These are phyloP conservation scores for Pseudozyma tsukubaensis DNA, from an alignment of 1,284 basidiomycete genomes.

Conservation along the genomic window DNA sequence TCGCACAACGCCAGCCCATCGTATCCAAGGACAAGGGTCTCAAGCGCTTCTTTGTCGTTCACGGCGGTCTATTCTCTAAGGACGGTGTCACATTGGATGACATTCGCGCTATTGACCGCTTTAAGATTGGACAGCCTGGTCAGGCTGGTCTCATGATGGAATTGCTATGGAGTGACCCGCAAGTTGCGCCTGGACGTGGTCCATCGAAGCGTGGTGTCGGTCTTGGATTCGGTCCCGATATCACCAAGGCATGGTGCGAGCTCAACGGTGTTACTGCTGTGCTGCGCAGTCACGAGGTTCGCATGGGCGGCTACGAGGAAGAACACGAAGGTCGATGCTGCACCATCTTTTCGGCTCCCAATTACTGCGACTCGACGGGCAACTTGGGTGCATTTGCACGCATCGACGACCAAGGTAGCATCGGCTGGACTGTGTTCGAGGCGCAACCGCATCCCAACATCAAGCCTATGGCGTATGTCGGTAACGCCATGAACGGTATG, in stretches of 20 bases:
- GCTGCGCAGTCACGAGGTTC: slow-evolving; percentile 95
- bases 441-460: slow-evolving; percentile 88
- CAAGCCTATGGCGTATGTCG: slow-evolving; percentile 87
- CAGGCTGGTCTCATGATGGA: slow-evolving; percentile 94
- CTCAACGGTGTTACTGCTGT: slow-evolving; percentile 87
- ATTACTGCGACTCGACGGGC: slow-evolving; percentile 68
- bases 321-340: slow-evolving; percentile 90
- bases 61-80: slow-evolving; percentile 89
- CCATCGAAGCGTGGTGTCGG: slow-evolving; percentile 98
- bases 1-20: slow-evolving; percentile 72
- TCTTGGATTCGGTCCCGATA: slow-evolving; percentile 86
- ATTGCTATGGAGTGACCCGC: slow-evolving; percentile 82
- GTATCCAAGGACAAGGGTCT: slow-evolving; percentile 79
- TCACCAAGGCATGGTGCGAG: slow-evolving; percentile 79
- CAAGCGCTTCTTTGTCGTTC: slow-evolving; percentile 94
- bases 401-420: slow-evolving; percentile 81
- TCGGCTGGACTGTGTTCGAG: slow-evolving; percentile 81
- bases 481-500: slow-evolving; percentile 59
- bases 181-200: slow-evolving; percentile 87
- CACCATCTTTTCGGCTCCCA: slow-evolving; percentile 74
- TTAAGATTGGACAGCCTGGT: slow-evolving; percentile 86
- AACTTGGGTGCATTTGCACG: slow-evolving; percentile 71
- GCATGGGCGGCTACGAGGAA: slow-evolving; percentile 85
- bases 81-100: slow-evolving; percentile 94
- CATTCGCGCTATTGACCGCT: slow-evolving; percentile 85